Evolutionary conservation across 805 yeast species (phyloP), one percentile per base, ranked within the genome.

Genomic region (Kluyveromyces aestuarii): DNA sequence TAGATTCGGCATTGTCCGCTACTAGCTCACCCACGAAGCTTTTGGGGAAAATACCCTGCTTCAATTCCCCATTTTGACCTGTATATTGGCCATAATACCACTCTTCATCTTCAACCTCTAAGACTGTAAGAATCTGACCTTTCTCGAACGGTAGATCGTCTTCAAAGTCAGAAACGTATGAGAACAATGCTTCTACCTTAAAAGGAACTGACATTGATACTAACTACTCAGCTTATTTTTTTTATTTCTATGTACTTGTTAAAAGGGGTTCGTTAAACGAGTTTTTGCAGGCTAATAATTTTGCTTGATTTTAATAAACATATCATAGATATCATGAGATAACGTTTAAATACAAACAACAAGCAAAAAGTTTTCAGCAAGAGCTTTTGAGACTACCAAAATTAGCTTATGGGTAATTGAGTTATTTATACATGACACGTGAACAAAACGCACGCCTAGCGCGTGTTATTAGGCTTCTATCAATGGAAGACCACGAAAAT

Each of bases 21-120:
- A 37, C 13, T 10, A 37, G 38, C 19, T 46, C 27, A 48, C 78
- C 79, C 6, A 91, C 98, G 69, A 87, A 91, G 60, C 80, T 81
- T 62, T 77, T 79, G 3, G 99, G 99, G 58, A 93, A 93, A 70
- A 90, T 82, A 8, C 99, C 99, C 18, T 76, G 66, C 41, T 69
- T 66, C 25, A 55, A 40, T 9, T 53, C 59, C 6, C 87, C 87
- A 17, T 48, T 40, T 1, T 50, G 37, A 51, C 70, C 76, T 2
- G 58, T 59, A 57, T 76, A 84, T 5, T 73, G 69, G 2, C 99
- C 99, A 38, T 76, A 71, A 61, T 79, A 84, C 98, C 98, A 93
- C 53, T 90, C 96, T 7, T 82, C 95, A 64, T 91, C 97, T 56
- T 88, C 96, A 47, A 87, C 73, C 37, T 78, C 80, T 6, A 82